phyloP scores from a whole-genome alignment of 2,329 filamentous ascomycete species.

The Calonectria fujianensis region DNA sequence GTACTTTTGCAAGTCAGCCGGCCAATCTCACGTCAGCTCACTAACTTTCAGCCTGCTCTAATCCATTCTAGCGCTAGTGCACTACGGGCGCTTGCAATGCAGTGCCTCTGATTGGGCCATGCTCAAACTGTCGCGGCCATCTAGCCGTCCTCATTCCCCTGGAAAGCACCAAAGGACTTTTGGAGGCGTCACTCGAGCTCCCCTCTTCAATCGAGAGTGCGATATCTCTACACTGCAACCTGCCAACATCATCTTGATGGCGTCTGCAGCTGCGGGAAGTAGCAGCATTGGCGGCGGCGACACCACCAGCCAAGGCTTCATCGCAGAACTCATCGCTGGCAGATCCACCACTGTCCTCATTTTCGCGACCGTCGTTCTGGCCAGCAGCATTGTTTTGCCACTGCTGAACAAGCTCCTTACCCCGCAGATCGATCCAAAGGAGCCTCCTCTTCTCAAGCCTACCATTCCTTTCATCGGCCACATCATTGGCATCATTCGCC shows the following conservation, averaged over 20 bases:
- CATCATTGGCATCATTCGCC: slow-evolving; percentile 63
- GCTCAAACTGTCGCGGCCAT: neutral
- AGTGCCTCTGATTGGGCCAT: neutral
- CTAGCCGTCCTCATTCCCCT: neutral
- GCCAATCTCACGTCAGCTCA: neutral
- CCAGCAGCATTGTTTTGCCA: slow-evolving; percentile 35
- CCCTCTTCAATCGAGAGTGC: neutral
- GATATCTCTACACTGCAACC: neutral
- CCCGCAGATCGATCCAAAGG: slow-evolving; percentile 57
- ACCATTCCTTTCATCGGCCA: slow-evolving; percentile 67
- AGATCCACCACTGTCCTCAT: slow-evolving; percentile 63
- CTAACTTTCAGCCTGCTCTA: neutral
- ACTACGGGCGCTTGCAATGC: neutral
- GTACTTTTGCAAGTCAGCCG: neutral
- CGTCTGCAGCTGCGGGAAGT: neutral
- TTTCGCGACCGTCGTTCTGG: slow-evolving; percentile 40
- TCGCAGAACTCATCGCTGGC: neutral
- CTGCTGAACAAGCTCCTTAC: slow-evolving; percentile 47
- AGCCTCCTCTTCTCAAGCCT: slow-evolving; percentile 65
- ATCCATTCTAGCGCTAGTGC: neutral
- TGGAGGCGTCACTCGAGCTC: neutral
- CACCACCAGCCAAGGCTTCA: neutral
- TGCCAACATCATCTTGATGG: neutral
- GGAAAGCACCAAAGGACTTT: neutral
- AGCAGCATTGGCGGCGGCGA: neutral